A percentile compares a stretch with the other conserved stretches of the same genome.
These are phyloP conservation scores for Talinum fruticosum DNA, from an alignment of 148 eudicot species.

Conservation along the genomic window DNA sequence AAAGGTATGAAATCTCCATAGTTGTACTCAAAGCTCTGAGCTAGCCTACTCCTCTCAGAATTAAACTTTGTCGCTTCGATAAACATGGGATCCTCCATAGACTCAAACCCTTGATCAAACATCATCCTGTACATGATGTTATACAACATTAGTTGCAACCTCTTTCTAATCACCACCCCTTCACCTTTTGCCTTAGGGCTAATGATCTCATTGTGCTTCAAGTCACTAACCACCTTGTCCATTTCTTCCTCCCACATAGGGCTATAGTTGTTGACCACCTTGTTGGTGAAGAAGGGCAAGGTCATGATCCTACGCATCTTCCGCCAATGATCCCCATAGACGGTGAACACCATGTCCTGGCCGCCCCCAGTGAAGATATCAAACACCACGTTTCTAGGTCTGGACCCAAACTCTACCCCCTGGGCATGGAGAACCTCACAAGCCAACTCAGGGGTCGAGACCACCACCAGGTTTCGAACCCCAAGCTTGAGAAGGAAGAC, in stretches of 20 bases:
- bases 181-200: slow-evolving; percentile 20
- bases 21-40: slow-evolving; percentile 58
- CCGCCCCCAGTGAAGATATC: slow-evolving; percentile 58
- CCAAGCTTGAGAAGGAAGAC: slow-evolving; percentile 44
- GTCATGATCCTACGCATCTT: slow-evolving; percentile 61
- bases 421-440: slow-evolving; percentile 45
- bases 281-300: slow-evolving; percentile 57
- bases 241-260: slow-evolving; percentile 46
- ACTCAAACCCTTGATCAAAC: slow-evolving; percentile 43
- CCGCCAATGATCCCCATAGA: slow-evolving; percentile 54
- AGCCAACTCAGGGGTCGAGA: slow-evolving; percentile 48
- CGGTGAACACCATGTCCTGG: slow-evolving; percentile 56
- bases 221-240: slow-evolving; percentile 36
- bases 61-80: slow-evolving; percentile 37
- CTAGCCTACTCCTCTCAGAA: slow-evolving; percentile 47
- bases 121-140: slow-evolving; percentile 54
- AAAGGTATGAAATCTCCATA: slow-evolving; percentile 59
- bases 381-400: slow-evolving; percentile 53
- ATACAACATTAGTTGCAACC: slow-evolving; percentile 51
- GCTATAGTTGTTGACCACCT: slow-evolving; percentile 44
- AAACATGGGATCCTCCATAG: slow-evolving; percentile 42
- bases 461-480: slow-evolving; percentile 41
- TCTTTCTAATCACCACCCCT: slow-evolving; percentile 46
- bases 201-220: slow-evolving; percentile 23
- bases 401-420: slow-evolving; percentile 57